Base-by-base conservation (phyloP, 148 eudicot genomes). In the Dysphania ambrosioides region DNA sequence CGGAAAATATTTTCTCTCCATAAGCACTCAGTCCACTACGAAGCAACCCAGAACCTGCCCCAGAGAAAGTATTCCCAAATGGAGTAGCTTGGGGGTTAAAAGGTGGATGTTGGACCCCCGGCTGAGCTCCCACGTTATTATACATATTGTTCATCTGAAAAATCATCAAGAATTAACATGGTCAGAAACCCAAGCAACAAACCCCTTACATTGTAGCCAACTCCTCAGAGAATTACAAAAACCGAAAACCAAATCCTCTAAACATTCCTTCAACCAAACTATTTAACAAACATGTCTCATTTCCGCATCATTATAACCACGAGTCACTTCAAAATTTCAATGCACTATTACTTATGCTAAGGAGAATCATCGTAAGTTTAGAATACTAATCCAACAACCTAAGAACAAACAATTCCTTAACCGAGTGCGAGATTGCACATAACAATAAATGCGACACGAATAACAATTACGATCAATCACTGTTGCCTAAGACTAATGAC, bases 11-110 rank as follows among this genome's bases (percentile, higher is more conserved):
- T 75, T 78, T 96, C 83, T 90, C 97, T 41, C 99, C 99, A 79
- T 92, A 96, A 11, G 97, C 98, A 75, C 96, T 91, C 76, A 95
- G 82, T 75, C 97, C 98, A 81, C 91, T 83, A 74, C 83, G 88
- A 53, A 96, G 86, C 71, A 96, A 81, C 66, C 97, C 97, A 24
- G 93, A 87, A 49, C 97, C 85, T 29, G 93, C 88, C 67, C 93
- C 97, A 72, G 76, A 65, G 68, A 92, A 96, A 42, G 97, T 79
- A 85, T 82, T 83, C n/a, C 89, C 99, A 75, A 90, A 90, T 36
- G 96, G 99, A 78, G 35, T 88, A 76, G 88, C 88, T 76, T 87
- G 92, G 32, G 83, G 57, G 66, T 82, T 68, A 31, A 76, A 78
- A n/a, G 88, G 85, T 57, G 82, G 92, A 79, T 68, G 84, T 59